Percentiles rank a stretch among this genome's conserved stretches.
These are phyloP conservation scores for Saitozyma sp. DNA, from an alignment of 768 basidiomycete genomes.

Conservation along the genomic window DNA sequence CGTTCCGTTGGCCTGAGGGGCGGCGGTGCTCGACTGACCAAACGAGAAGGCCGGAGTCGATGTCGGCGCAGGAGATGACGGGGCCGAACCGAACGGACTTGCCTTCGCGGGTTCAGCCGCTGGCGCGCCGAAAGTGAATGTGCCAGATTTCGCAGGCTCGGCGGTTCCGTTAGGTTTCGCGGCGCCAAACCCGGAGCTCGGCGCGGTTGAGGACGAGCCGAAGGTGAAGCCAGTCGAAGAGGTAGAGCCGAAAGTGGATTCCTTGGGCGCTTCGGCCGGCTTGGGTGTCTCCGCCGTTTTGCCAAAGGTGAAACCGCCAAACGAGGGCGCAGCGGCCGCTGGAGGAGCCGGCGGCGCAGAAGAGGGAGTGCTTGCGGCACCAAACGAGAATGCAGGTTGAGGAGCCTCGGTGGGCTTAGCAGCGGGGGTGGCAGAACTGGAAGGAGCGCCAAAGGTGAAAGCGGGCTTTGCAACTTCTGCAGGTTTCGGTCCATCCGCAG, in stretches of 20 bases:
- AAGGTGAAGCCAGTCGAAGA: constrained; percentile 3
- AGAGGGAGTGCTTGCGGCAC: constrained; percentile 1
- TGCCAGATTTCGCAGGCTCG: no score
- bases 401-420: not conserved
- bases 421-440: constrained; percentile 2
- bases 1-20: constrained; percentile 2
- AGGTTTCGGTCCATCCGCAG: not conserved
- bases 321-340: not conserved
- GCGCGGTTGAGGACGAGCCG: constrained; percentile 1
- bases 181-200: not conserved
- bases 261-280: not conserved
- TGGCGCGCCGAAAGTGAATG: not conserved
- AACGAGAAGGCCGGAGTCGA: constrained; percentile 1
- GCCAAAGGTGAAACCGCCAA: constrained; percentile 17
- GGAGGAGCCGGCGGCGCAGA: constrained; percentile 1
- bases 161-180: no score
- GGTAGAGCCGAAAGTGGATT: constrained; percentile 5
- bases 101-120: not conserved
- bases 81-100: constrained; percentile 2
- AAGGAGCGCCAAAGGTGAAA: constrained; percentile 10
- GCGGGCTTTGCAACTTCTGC: not conserved
- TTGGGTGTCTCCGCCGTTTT: not conserved
- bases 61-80: constrained; percentile 3
- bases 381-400: constrained; percentile 3
- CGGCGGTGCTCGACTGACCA: constrained; percentile 1